A percentile compares a stretch with the other conserved stretches of the same genome.
These are phyloP conservation scores for Entrophospora sp. DNA, from an alignment of 192 early-diverging fungal species.

Conservation along the genomic window DNA sequence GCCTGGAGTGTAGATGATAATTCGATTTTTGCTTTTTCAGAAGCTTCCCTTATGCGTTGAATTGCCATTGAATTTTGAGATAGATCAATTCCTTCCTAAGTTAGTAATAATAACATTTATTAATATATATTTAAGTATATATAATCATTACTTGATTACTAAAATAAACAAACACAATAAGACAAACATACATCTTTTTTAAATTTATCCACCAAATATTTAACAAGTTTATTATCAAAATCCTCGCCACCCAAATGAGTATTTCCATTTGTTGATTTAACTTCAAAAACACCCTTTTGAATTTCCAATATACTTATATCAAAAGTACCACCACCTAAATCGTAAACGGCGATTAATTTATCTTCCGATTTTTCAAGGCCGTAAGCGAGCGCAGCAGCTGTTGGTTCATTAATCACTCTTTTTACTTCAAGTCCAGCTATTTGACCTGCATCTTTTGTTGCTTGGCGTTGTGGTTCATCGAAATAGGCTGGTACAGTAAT, in stretches of 20 bases:
- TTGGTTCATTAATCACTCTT: conserved; percentile 95
- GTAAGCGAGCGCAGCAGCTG: conserved; percentile 89
- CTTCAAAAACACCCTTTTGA: conserved; percentile 96
- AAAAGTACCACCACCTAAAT: conserved; percentile 98
- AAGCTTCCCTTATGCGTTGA: conserved; percentile 94
- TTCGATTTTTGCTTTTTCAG: conserved; percentile 99
- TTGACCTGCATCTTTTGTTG: conserved; percentile 89
- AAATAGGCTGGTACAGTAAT: conserved; percentile 99
- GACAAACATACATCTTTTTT: conserved; percentile 62
- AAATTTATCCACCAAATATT: conserved; percentile 76
- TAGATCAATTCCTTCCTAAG: conserved; percentile 66
- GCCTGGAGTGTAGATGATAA: conserved; percentile 76
- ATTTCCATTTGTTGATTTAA: conserved; percentile 97
- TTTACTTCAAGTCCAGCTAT: conserved; percentile 86
- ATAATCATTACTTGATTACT: background rate
- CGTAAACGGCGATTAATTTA: conserved; percentile 90
- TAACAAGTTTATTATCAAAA: conserved; percentile 65
- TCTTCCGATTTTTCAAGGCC: conserved; percentile 81
- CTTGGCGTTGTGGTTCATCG: conserved; percentile 94
- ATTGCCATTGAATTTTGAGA: conserved; percentile 87
- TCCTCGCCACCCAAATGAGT: conserved; percentile 78
- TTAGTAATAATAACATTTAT: background rate
- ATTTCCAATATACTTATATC: conserved; percentile 99
- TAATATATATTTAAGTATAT: background rate
- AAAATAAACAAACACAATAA: background rate